Percentiles rank a stretch among this genome's conserved stretches.
Conservation (phyloP, 176 grass and related monocot genomes). For the Dactylis glomerata region DNA sequence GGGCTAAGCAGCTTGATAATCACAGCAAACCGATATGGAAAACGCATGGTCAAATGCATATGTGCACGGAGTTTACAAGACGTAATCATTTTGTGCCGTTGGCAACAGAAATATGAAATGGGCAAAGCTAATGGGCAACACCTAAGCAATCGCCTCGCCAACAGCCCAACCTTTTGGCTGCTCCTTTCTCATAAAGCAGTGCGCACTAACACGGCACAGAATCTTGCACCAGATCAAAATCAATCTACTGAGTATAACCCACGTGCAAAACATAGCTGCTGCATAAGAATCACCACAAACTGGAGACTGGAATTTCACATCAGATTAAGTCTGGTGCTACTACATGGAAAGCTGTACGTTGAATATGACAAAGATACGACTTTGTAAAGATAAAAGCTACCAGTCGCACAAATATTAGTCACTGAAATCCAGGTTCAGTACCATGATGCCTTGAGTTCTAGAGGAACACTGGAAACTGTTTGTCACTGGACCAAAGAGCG, state of each 20-base stretch:
- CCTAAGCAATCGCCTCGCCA: not conserved
- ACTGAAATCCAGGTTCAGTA: conserved; percentile 5
- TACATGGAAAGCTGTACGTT: conserved; percentile 14
- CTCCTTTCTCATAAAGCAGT: conserved; percentile 12
- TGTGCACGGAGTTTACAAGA: not conserved
- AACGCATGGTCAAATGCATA: not conserved
- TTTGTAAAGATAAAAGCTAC: not conserved
- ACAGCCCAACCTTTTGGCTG: not conserved
- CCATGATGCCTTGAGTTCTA: conserved; percentile 5
- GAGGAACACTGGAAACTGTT: not conserved
- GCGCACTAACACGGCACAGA: conserved; percentile 17
- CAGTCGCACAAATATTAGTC: not conserved
- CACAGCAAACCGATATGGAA: not conserved
- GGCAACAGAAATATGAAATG: not conserved
- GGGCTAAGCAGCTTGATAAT: conserved; percentile 8
- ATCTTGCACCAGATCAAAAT: conserved; percentile 29
- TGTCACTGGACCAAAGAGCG: not conserved
- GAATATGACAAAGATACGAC: conserved; percentile 16
- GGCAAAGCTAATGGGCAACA: not conserved
- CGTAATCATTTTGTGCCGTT: not conserved
- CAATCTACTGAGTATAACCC: not conserved
- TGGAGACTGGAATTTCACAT: not conserved
- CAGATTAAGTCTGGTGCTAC: not conserved
- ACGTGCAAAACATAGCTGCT: not conserved
- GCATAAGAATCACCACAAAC: not conserved